These are phyloP conservation scores for Talaromyces liani DNA, from an alignment of 495 filamentous ascomycete genomes.

Conservation along the genomic window DNA sequence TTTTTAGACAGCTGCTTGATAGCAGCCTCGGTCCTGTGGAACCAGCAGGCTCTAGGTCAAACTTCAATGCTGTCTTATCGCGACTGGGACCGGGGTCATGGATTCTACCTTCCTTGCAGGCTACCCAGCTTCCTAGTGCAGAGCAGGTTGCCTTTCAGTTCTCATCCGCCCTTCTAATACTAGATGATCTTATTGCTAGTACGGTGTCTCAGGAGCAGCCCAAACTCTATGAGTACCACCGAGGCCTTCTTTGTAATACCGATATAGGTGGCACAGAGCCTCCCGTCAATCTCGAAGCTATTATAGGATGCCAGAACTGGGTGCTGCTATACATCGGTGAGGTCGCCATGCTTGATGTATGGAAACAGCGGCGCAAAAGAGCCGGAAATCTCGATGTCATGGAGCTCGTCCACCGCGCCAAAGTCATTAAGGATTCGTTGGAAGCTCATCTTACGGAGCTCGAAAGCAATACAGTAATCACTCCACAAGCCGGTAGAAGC, in stretches of 20 bases:
- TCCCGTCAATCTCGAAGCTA: slow-evolving; percentile 29
- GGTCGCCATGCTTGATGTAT: slow-evolving; percentile 39
- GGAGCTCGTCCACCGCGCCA: slow-evolving; percentile 36
- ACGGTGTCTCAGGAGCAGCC: slow-evolving; percentile 33
- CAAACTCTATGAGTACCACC: slow-evolving; percentile 31
- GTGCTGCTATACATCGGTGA: slow-evolving; percentile 35
- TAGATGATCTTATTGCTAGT: slow-evolving; percentile 45
- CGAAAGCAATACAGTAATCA: slow-evolving; percentile 10
- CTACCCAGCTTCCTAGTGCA: slow-evolving; percentile 26
- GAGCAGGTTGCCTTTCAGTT: slow-evolving; percentile 49
- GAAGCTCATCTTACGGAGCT: slow-evolving; percentile 21
- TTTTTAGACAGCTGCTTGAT: slow-evolving; percentile 33
- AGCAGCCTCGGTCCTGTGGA: slow-evolving; percentile 17
- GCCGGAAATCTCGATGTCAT: slow-evolving; percentile 35
- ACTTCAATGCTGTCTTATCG: slow-evolving; percentile 18
- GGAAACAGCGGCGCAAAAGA: slow-evolving; percentile 38
- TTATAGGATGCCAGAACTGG: slow-evolving; percentile 42
- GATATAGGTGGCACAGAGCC: slow-evolving; percentile 10
- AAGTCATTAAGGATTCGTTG: slow-evolving; percentile 29
- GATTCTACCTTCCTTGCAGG: slow-evolving; percentile 13
- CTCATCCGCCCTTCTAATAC: slow-evolving; percentile 37
- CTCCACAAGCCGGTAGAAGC: not conserved
- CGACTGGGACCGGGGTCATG: slow-evolving; percentile 22
- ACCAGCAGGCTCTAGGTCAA: slow-evolving; percentile 12
- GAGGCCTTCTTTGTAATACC: slow-evolving; percentile 19